Percentiles rank a stretch among this genome's conserved stretches.
phyloP scores from a whole-genome alignment of 495 filamentous ascomycete genomes.

The Xylaria acuta region DNA sequence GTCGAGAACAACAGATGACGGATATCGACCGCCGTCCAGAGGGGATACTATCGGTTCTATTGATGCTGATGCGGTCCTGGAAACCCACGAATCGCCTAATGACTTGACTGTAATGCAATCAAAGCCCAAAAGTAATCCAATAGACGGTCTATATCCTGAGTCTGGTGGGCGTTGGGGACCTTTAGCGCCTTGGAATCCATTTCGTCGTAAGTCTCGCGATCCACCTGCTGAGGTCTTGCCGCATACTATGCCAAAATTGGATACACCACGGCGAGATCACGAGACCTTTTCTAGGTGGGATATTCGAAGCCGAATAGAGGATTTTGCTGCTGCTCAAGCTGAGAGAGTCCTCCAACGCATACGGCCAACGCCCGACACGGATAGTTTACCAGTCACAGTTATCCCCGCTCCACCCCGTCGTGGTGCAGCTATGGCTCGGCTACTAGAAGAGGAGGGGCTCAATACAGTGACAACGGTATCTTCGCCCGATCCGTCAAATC shows the following conservation, averaged over 20 bases:
- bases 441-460: constrained; percentile 50
- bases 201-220: constrained; percentile 31
- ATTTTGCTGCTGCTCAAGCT: constrained; percentile 55
- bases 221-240: constrained; percentile 41
- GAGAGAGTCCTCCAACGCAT: constrained; percentile 53
- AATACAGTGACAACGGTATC: not conserved
- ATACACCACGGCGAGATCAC: constrained; percentile 30
- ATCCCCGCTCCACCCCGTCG: constrained; percentile 55
- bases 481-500: not conserved
- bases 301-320: constrained; percentile 50
- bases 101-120: not conserved
- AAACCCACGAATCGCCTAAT: constrained; percentile 23
- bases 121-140: not conserved
- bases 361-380: constrained; percentile 54
- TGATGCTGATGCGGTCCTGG: constrained; percentile 34
- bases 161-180: constrained; percentile 11
- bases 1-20: constrained; percentile 51
- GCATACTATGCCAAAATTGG: constrained; percentile 35
- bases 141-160: not conserved
- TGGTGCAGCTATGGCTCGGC: constrained; percentile 52
- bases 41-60: constrained; percentile 41
- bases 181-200: constrained; percentile 34
- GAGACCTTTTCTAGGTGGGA: constrained; percentile 50
- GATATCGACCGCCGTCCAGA: constrained; percentile 41
- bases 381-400: constrained; percentile 55